A percentile compares a stretch with the other conserved stretches of the same genome.
These are phyloP conservation scores for Mycena haematopus DNA, from an alignment of 768 basidiomycete species.

Conservation along the genomic window DNA sequence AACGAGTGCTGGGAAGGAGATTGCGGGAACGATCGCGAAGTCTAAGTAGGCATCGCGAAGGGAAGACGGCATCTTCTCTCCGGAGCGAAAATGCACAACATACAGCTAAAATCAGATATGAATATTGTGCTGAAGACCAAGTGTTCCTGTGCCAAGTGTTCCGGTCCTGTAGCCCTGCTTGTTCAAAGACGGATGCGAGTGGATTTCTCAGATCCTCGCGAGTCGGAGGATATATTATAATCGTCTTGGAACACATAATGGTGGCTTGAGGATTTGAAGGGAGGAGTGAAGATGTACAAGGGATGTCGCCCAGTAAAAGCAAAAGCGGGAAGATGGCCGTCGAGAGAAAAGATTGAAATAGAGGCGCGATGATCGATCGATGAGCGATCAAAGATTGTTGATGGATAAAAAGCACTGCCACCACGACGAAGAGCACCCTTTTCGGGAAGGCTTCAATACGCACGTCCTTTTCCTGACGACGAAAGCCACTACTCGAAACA, in stretches of 20 bases:
- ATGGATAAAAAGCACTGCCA: background rate
- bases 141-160: background rate
- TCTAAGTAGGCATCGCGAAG: slow-evolving; percentile 1
- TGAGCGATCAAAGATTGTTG: background rate
- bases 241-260: background rate
- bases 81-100: background rate
- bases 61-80: background rate
- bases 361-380: background rate
- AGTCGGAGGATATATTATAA: background rate
- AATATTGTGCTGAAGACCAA: background rate
- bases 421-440: background rate
- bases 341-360: background rate
- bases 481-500: too few species aligned
- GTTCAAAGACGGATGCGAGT: background rate
- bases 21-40: slow-evolving; percentile 2
- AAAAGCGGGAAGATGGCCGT: background rate
- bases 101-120: background rate
- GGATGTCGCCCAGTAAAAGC: background rate
- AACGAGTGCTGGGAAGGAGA: background rate
- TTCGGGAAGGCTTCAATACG: too few species aligned
- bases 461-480: too few species aligned
- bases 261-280: background rate
- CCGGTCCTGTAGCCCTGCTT: background rate
- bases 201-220: background rate
- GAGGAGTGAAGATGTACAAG: too few species aligned